Evolutionary conservation across 1,284 basidiomycete species (phyloP), one percentile per base, ranked within the genome.

Genomic region (Ceratobasidium papillatum): DNA sequence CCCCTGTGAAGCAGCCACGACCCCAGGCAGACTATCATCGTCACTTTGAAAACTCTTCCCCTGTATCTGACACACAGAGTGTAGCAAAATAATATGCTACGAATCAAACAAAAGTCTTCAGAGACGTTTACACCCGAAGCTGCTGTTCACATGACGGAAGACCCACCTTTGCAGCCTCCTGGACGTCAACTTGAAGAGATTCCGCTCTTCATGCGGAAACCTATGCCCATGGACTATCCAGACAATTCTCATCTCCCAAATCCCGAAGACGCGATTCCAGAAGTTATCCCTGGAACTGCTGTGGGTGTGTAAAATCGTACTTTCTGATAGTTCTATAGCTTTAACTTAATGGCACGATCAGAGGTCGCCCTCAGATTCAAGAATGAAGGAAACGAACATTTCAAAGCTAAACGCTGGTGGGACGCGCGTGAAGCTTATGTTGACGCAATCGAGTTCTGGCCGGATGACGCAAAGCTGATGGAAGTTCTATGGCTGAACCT

Each of bases 351-450:
- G 9, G 17, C 62, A 19, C 77, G n/a, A 52, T 12, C 77, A 86
- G 87, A 88, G 77, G 82, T 86, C 49, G 86, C 87, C 0, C 74
- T 80, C 34, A 85, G 85, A 76, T 87, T 88, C 80, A 87, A 87
- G 78, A 79, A 83, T 63, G 86, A 88, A 77, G 87, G 86, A 2
- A 87, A 87, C 80, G 85, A 86, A 74, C 84, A 87, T 61, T 86
- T 86, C 78, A 80, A 81, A 22, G 82, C 82, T 36, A 84, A 84
- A 75, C 82, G 85, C 36, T 87, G 83, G 78, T 78, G 82, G 30
- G 86, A 88, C 75, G 87, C 87, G 3, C 78, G 85, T 9, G 82
- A 82, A 9, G 87, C 87, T 76, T 89, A 88, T 80, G 83, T 85
- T 0, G 82, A 85, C 54, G 87, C 84, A 12, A 77, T 89, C 7